Evolutionary conservation across 164 flowering plant genomes (phyloP).

Genomic region (Magnolia officinalis): DNA sequence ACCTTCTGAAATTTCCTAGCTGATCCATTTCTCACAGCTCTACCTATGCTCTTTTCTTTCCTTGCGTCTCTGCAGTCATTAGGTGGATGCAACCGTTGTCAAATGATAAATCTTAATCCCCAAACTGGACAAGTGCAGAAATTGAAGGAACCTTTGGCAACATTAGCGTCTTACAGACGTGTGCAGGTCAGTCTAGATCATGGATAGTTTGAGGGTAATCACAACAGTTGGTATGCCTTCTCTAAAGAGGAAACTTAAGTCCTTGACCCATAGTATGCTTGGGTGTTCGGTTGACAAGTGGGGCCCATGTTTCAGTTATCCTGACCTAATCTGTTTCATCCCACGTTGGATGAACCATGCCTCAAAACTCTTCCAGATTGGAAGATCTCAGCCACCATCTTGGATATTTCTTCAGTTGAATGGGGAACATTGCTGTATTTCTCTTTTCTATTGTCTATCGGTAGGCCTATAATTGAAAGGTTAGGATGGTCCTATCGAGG

Average conservation of each 20-base stretch:
- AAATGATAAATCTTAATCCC: constrained; percentile 65
- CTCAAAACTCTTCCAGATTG: no score
- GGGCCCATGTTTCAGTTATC: no score
- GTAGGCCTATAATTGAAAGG: no score
- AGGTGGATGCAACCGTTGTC: constrained; percentile 97
- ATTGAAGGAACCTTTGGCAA: constrained; percentile 80
- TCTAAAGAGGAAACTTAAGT: no score
- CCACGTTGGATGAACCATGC: no score
- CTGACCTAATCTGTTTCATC: no score
- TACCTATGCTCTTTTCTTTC: neutral
- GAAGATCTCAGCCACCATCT: no score
- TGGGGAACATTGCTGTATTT: no score
- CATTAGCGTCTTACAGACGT: constrained; percentile 85
- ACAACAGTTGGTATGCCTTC: neutral
- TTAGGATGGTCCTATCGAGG: neutral
- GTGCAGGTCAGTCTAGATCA: constrained; percentile 43
- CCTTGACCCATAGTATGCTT: no score
- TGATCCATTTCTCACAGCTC: neutral
- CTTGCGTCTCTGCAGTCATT: constrained; percentile 48
- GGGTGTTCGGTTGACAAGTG: no score
- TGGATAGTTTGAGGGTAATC: neutral
- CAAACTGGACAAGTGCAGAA: constrained; percentile 37
- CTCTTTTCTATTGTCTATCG: neutral
- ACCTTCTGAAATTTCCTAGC: neutral
- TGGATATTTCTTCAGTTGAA: no score